Evolutionary conservation across 768 basidiomycete species (phyloP).

Genomic region (Lyophyllum atratum): DNA sequence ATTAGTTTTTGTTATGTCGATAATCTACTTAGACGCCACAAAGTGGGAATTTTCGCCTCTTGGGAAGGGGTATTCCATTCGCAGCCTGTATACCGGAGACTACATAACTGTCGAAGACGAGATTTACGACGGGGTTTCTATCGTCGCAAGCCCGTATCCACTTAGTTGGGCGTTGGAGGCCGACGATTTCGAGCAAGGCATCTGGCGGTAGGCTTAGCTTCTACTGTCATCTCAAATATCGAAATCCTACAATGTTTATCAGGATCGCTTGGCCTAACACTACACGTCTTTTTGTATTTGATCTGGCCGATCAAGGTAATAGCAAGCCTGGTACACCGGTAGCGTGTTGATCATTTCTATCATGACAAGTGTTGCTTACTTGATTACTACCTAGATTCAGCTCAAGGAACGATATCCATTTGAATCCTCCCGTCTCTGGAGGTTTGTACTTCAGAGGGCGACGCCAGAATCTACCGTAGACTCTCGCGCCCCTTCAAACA

Average conservation of each 20-base stretch:
- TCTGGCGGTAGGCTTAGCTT: constrained; percentile 21
- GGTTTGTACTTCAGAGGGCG: constrained; percentile 13
- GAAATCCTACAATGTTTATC: not conserved
- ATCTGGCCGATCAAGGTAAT: constrained; percentile 11
- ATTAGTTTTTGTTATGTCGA: not conserved
- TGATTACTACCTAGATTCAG: constrained; percentile 15
- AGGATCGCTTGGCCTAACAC: constrained; percentile 29
- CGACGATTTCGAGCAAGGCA: constrained; percentile 15
- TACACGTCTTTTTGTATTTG: constrained; percentile 22
- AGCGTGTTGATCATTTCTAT: not conserved
- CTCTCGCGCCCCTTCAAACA: not conserved
- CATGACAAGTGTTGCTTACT: not conserved
- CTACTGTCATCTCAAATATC: not conserved
- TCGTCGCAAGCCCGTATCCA: constrained; percentile 29
- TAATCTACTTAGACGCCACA: not conserved
- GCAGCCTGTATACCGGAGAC: constrained; percentile 22
- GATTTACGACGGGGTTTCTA: constrained; percentile 12
- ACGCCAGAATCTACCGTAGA: not conserved
- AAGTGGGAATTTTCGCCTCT: constrained; percentile 32
- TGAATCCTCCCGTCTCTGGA: constrained; percentile 21
- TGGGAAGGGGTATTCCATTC: constrained; percentile 33
- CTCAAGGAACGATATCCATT: constrained; percentile 18
- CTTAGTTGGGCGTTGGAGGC: constrained; percentile 32
- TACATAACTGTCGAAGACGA: constrained; percentile 31
- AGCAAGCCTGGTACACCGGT: constrained; percentile 5